Conservation (phyloP, 2,329 filamentous ascomycete species). For the Fusarium sp. region DNA sequence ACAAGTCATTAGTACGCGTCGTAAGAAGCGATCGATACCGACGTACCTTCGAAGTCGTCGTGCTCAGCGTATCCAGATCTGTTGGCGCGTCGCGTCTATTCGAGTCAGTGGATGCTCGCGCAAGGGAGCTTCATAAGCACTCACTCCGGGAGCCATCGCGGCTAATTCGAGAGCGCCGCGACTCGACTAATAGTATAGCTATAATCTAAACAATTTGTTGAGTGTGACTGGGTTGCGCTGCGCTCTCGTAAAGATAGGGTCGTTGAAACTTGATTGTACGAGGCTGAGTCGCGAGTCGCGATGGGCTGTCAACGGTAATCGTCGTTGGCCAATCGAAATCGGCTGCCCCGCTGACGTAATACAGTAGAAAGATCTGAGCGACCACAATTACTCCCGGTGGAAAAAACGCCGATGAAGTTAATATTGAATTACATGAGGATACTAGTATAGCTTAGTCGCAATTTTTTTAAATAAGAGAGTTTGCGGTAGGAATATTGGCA, state of each 20-base stretch:
- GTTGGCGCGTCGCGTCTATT: conserved; percentile 70
- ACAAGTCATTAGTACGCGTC: conserved; percentile 55
- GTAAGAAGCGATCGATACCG: background rate
- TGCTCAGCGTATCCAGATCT: conserved; percentile 71
- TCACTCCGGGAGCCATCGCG: conserved; percentile 59
- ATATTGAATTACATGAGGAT: background rate
- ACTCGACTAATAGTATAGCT: conserved; percentile 4
- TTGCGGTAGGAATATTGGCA: background rate
- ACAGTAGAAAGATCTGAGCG: background rate
- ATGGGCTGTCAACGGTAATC: conserved; percentile 20
- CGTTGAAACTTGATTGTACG: conserved; percentile 30
- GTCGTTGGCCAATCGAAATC: conserved; percentile 43
- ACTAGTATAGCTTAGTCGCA: too few relatives aligned
- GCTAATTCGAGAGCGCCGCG: conserved; percentile 7
- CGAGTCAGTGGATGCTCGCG: conserved; percentile 32
- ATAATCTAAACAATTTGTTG: conserved; percentile 6
- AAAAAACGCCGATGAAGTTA: background rate
- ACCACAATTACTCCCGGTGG: background rate
- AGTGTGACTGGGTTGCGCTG: conserved; percentile 23
- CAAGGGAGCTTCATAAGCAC: conserved; percentile 46
- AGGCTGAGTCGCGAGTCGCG: conserved; percentile 48
- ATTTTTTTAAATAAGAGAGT: background rate
- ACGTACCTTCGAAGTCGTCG: conserved; percentile 72
- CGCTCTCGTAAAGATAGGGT: conserved; percentile 13
- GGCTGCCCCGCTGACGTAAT: conserved; percentile 47